Evolutionary conservation across 208 protist species (phyloP), one percentile per base, ranked within the genome.

Genomic region (Trypanosoma scelopori): DNA sequence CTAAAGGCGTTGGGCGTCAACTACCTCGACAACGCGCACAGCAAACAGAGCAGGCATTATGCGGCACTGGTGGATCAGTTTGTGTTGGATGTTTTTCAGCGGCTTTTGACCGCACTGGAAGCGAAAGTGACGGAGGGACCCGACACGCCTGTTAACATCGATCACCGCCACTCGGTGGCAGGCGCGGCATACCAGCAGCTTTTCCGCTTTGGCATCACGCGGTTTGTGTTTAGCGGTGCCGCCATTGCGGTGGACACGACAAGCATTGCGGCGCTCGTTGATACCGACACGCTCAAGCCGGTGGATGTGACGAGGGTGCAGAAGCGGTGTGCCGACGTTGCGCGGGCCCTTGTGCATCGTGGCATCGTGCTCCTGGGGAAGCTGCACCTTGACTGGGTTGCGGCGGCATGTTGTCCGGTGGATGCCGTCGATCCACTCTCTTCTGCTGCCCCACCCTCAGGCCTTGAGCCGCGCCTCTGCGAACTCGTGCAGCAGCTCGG

Each of bases 1-100:
- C 70, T 93, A 46, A 85, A 82, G 42, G 72, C 77, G 45, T 69
- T 93, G 32, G 81, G 78, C 9, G 78, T 79, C 30, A 87, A 83
- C 52, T 88, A 93, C 67, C 74, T 93, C 23, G 71, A 84, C 57
- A 74, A 79, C 23, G 71, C 70, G 1, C 69, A 79, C 51, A 78
- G 70, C 50, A 53, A 76, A 3, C 76, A 86, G 61, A 74, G 60
- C 53, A 23, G 55, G 7, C 51, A 71, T 23, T 83, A 83, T 63
- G 71, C 49, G 18, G 60, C 41, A 5, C 48, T 83, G 20, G 77
- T 87, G 18, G 81, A 83, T 62, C 52, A 77, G 41, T 69, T 61
- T 13, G 64, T 87, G 32, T 37, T 61, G 47, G 52, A 66, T 15
- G 57, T 83, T n/a, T 55, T 79, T 49, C 65, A 58, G 49, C 46